Conservation (phyloP, 164 flowering plant species). For the Piper betle region DNA sequence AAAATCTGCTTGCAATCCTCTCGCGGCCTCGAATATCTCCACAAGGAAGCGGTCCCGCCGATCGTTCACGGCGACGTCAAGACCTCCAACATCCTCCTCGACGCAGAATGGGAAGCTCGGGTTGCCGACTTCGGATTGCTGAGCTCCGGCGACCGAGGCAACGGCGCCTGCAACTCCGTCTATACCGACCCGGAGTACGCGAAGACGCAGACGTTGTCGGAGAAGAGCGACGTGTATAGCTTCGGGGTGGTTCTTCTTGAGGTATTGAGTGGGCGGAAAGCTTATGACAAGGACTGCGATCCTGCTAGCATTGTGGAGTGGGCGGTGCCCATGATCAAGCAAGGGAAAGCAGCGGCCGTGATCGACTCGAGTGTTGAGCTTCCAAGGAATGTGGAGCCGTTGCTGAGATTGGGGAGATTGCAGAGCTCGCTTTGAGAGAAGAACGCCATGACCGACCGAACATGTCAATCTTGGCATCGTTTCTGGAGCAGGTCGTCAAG, state of each 20-base stretch:
- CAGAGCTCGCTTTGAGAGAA: conserved; percentile 56
- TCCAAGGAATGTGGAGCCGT: conserved; percentile 75
- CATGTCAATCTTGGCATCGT: conserved; percentile 45
- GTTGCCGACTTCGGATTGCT: conserved; percentile 64
- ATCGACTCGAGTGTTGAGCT: conserved; percentile 54
- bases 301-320: conserved; percentile 62
- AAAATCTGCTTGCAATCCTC: conserved; percentile 39
- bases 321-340: conserved; percentile 69
- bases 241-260: conserved; percentile 76
- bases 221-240: conserved; percentile 44
- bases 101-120: conserved; percentile 35
- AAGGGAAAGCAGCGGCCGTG: conserved; percentile 61
- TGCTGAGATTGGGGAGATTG: conserved; percentile 69
- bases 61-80: conserved; percentile 24
- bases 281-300: conserved; percentile 47
- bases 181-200: conserved; percentile 4
- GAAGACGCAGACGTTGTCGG: conserved; percentile 4
- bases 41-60: conserved; percentile 41
- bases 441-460: conserved; percentile 45
- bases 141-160: conserved; percentile 26
- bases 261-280: conserved; percentile 74
- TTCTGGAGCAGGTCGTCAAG: conserved; percentile 51
- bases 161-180: conserved; percentile 19
- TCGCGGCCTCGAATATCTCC: conserved; percentile 34
- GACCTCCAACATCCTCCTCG: conserved; percentile 37